A percentile compares a stretch with the other conserved stretches of the same genome.
phyloP scores from a whole-genome alignment of 2,329 filamentous ascomycete species.

The Ceratocystis smalleyi region DNA sequence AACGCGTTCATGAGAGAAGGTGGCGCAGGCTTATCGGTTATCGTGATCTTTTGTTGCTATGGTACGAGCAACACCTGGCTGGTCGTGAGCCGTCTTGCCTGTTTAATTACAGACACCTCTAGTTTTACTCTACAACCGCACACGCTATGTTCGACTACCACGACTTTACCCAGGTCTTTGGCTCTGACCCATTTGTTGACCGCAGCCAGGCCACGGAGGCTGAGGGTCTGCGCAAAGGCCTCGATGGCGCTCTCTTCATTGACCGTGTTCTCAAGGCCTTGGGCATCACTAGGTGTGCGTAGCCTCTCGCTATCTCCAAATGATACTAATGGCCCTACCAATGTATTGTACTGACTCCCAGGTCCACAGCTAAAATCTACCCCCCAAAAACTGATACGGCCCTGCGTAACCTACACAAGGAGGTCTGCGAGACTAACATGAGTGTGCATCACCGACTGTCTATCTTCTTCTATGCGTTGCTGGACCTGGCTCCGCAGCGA shows the following conservation, averaged over 20 bases:
- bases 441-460: constrained; percentile 66
- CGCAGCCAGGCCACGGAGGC: constrained; percentile 47
- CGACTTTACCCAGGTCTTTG: constrained; percentile 54
- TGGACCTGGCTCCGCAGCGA: constrained; percentile 47
- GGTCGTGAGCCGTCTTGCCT: background rate
- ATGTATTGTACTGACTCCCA: background rate
- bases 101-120: background rate
- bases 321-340: background rate
- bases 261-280: constrained; percentile 59
- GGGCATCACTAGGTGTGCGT: constrained; percentile 46
- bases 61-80: background rate
- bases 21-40: constrained; percentile 12
- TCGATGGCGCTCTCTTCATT: constrained; percentile 61
- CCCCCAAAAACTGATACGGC: constrained; percentile 56
- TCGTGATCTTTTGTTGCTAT: background rate
- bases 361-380: constrained; percentile 44
- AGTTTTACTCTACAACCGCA: background rate
- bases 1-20: background rate
- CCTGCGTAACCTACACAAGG: constrained; percentile 53
- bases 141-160: constrained; percentile 45
- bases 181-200: constrained; percentile 41
- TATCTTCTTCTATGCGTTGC: constrained; percentile 67
- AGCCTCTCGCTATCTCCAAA: background rate
- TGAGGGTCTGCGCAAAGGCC: constrained; percentile 46
- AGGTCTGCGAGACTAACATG: constrained; percentile 48